These are phyloP conservation scores for Sarocladiaceae sp. DNA, from an alignment of 2,329 filamentous ascomycete species.

Conservation along the genomic window DNA sequence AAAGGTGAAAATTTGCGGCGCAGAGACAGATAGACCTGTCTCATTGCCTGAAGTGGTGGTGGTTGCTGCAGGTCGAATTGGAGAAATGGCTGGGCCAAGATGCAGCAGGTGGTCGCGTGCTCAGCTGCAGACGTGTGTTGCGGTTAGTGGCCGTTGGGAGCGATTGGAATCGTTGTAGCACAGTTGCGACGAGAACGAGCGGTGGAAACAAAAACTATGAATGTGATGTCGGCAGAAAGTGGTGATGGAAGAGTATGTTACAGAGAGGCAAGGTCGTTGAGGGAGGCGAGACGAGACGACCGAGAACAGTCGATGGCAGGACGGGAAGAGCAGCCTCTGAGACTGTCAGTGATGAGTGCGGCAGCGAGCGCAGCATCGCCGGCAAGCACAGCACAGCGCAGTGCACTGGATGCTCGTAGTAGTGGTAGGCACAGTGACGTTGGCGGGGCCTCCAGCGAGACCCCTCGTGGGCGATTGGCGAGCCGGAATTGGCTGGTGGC, in stretches of 20 bases:
- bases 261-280: no score
- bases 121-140: background rate
- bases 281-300: no score
- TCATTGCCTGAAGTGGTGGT: constrained; percentile 4
- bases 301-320: background rate
- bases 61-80: background rate
- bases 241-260: no score
- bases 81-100: background rate
- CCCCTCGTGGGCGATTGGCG: background rate
- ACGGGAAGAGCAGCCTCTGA: background rate
- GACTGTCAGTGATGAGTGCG: no score
- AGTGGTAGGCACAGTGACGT: background rate
- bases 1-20: background rate
- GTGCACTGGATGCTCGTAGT: no score
- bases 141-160: background rate
- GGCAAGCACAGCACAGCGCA: no score
- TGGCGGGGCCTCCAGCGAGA: background rate
- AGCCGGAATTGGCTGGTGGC: background rate
- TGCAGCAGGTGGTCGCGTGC: constrained; percentile 1
- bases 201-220: no score
- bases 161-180: background rate
- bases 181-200: background rate
- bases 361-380: no score
- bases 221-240: no score
- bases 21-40: constrained; percentile 2